Evolutionary conservation across 768 basidiomycete genomes (phyloP).

Genomic region (Amanita subjunquillea): DNA sequence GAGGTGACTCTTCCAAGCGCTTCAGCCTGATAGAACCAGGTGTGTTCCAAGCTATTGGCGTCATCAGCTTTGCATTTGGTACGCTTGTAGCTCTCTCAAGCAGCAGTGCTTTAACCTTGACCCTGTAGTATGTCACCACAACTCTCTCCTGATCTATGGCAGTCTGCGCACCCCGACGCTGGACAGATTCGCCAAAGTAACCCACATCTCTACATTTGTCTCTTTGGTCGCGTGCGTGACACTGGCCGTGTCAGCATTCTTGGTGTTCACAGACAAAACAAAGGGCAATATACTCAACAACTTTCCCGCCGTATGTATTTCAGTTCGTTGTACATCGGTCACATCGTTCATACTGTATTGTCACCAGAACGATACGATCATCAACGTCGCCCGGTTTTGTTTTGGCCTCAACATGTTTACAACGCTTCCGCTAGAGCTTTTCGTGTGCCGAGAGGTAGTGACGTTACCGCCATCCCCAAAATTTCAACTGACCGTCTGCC

Average conservation of each 20-base stretch:
- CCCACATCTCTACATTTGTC: slow-evolving; percentile 80
- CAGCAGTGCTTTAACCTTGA: background rate
- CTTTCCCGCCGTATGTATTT: slow-evolving; percentile 57
- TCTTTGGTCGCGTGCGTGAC: slow-evolving; percentile 80
- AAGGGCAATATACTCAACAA: slow-evolving; percentile 97
- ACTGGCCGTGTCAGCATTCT: slow-evolving; percentile 78
- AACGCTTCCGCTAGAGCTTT: slow-evolving; percentile 89
- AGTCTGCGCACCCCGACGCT: slow-evolving; percentile 87
- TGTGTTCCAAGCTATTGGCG: slow-evolving; percentile 91
- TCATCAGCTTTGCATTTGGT: slow-evolving; percentile 90
- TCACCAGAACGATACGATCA: slow-evolving; percentile 68
- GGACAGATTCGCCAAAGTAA: slow-evolving; percentile 87
- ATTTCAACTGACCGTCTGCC: background rate
- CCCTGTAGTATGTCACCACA: slow-evolving; percentile 82
- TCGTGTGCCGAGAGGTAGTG: slow-evolving; percentile 89
- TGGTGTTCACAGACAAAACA: slow-evolving; percentile 85
- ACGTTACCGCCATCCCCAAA: background rate
- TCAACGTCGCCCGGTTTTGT: slow-evolving; percentile 91
- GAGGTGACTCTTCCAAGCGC: slow-evolving; percentile 65
- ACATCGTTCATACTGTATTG: background rate
- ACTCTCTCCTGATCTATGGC: slow-evolving; percentile 93
- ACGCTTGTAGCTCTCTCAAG: slow-evolving; percentile 2
- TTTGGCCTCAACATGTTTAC: slow-evolving; percentile 98
- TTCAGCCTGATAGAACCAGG: slow-evolving; percentile 73
- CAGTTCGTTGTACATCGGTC: background rate